These are phyloP conservation scores for Obba rivulosa DNA, from an alignment of 768 basidiomycete genomes.

Conservation along the genomic window DNA sequence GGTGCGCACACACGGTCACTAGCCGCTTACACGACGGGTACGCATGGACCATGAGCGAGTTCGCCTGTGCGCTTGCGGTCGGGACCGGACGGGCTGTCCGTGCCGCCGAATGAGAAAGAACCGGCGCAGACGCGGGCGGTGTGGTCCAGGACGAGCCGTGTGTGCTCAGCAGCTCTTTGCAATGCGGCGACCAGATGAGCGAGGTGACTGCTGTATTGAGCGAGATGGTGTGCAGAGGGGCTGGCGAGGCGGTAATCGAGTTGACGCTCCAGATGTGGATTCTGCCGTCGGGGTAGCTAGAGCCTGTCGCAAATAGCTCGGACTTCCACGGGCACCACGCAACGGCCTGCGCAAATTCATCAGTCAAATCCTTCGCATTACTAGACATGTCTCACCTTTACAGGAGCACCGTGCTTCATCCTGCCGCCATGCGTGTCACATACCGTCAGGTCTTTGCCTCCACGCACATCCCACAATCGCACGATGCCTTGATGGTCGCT, in stretches of 20 bases:
- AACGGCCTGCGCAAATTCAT: conserved; percentile 41
- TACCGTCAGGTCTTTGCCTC: conserved; percentile 25
- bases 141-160: conserved; percentile 46
- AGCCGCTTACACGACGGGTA: conserved; percentile 51
- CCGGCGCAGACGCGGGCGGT: conserved; percentile 8
- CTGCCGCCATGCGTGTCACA: conserved; percentile 30
- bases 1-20: conserved; percentile 53
- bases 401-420: conserved; percentile 38
- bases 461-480: conserved; percentile 40
- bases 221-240: conserved; percentile 41
- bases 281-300: conserved; percentile 55
- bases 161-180: conserved; percentile 53
- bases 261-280: conserved; percentile 51
- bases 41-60: conserved; percentile 42
- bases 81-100: conserved; percentile 9
- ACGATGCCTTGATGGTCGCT: conserved; percentile 37
- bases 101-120: background rate
- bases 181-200: conserved; percentile 54
- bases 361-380: background rate
- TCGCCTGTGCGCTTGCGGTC: conserved; percentile 25
- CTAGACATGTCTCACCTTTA: conserved; percentile 32
- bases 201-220: conserved; percentile 52
- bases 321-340: conserved; percentile 75
- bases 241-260: conserved; percentile 39
- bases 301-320: conserved; percentile 61